Conservation (phyloP, 371 early-diverging fungal species). For the Nosema muscidifuracis region DNA sequence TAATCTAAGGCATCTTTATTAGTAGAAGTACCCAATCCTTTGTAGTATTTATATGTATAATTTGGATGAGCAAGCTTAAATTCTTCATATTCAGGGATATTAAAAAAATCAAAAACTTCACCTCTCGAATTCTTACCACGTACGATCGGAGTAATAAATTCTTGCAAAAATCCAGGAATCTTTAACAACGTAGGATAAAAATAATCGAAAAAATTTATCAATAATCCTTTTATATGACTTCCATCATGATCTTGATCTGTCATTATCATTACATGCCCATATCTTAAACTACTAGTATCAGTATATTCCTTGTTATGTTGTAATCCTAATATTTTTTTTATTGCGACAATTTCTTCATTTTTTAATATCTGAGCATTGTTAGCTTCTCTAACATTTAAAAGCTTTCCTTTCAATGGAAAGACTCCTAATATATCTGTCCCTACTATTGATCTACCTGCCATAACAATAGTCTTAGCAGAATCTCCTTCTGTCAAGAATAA, state of each 20-base stretch:
- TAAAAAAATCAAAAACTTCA: slow-evolving; percentile 71
- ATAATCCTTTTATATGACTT: slow-evolving; percentile 94
- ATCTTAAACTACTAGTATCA: slow-evolving; percentile 69
- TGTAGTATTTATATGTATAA: slow-evolving; percentile 80
- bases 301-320: slow-evolving; percentile 78
- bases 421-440: slow-evolving; percentile 91
- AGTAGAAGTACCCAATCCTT: slow-evolving; percentile 92
- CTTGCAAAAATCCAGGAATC: slow-evolving; percentile 83
- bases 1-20: slow-evolving; percentile 84
- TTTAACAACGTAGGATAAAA: slow-evolving; percentile 88
- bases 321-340: slow-evolving; percentile 92
- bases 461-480: slow-evolving; percentile 90
- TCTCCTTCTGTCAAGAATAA: slow-evolving; percentile 98
- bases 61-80: slow-evolving; percentile 65
- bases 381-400: slow-evolving; percentile 94
- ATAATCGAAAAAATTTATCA: slow-evolving; percentile 93
- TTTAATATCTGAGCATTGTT: slow-evolving; percentile 69
- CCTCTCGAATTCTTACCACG: slow-evolving; percentile 64
- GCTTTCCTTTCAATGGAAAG: slow-evolving; percentile 93
- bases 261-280: slow-evolving; percentile 98
- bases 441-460: slow-evolving; percentile 81
- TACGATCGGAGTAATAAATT: slow-evolving; percentile 98
- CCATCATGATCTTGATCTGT: slow-evolving; percentile 99
- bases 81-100: slow-evolving; percentile 85
- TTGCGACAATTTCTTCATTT: slow-evolving; percentile 78